Base-by-base conservation (phyloP, 1,284 basidiomycete genomes). In the Schizopora paradoxa region DNA sequence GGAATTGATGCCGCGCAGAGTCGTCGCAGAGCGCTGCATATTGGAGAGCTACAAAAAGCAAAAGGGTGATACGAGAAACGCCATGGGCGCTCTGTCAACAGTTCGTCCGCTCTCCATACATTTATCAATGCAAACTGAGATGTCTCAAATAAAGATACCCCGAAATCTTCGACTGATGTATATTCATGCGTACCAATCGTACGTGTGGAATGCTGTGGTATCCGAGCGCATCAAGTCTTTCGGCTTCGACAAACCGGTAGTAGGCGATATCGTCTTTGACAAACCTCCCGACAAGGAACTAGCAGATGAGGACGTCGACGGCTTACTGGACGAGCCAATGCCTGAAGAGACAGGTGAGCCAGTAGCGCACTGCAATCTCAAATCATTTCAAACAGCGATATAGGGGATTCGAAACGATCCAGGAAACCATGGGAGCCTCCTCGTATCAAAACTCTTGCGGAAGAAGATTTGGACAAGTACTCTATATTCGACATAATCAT, bases 131-230 rank as follows among this genome's bases (percentile, higher is more conserved):
- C n/a, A n/a, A n/a, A 45, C 16, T 29, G 5, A 13, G 13, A 45
- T 31, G 7, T 19, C 22, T 23, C 3, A 18, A 33, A 28, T 13
- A 10, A 56, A 95, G 91, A 96, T 97, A 52, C 94, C 93, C n/a
- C 78, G 86, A 45, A 96, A 94, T 60, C 74, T 99, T 53, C 77
- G 94, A 39, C 70, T 95, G 52, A 98, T 99, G 91, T 99, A 99
- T 61, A 82, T 98, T 38, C 96, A 99, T 65, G 94, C 95, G 28
- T 99, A 98, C 64, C 96, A 99, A 64, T 95, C 91, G 13, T 99
- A 98, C 58, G 83, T 99, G 23, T 99, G 95, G 96, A 99, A 99
- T 65, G 79, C 90, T 35, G 82, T 97, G 46, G 90, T 93, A 18
- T 96, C 93, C 10, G 91, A 95, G 63, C 82, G 96, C 11, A 83